Evolutionary conservation across 257 asterid genomes (phyloP).

Genomic region (Vinca minor): DNA sequence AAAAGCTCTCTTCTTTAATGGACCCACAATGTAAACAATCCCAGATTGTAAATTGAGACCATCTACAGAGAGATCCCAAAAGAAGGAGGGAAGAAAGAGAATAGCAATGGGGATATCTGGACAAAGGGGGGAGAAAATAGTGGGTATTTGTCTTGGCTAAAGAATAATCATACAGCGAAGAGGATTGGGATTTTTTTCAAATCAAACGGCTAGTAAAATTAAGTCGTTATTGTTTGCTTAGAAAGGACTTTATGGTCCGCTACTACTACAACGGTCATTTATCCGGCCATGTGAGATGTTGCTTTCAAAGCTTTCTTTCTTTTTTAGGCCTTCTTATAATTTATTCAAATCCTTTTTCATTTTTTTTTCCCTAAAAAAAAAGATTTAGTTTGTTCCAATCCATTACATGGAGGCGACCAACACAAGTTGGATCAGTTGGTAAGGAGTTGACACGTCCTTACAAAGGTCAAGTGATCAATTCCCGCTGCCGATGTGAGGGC

Average conservation of each 20-base stretch:
- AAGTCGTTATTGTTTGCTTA: conserved; percentile 35
- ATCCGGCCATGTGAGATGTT: conserved; percentile 40
- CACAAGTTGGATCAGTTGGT: no score
- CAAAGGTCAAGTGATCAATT: no score
- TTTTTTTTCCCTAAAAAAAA: no score
- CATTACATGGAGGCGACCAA: background rate
- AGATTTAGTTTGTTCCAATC: background rate
- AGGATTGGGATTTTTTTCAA: conserved; percentile 58
- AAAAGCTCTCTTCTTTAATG: conserved; percentile 10
- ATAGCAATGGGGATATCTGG: background rate
- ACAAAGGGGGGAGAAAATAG: conserved; percentile 15
- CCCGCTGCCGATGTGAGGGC: no score
- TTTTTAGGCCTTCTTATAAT: no score
- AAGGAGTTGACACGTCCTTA: no score
- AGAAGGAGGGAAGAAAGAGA: background rate
- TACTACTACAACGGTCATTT: conserved; percentile 61
- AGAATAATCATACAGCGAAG: conserved; percentile 4
- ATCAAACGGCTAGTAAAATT: conserved; percentile 78
- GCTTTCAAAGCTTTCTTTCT: conserved; percentile 23
- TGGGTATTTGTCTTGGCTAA: conserved; percentile 39
- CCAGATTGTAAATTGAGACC: conserved; percentile 17
- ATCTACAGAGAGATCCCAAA: conserved; percentile 9
- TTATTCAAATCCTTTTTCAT: no score
- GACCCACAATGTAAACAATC: conserved; percentile 14
- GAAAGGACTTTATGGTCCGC: conserved; percentile 27